Conservation (phyloP, 306 rosid species). For the Cicer chorassanicum region DNA sequence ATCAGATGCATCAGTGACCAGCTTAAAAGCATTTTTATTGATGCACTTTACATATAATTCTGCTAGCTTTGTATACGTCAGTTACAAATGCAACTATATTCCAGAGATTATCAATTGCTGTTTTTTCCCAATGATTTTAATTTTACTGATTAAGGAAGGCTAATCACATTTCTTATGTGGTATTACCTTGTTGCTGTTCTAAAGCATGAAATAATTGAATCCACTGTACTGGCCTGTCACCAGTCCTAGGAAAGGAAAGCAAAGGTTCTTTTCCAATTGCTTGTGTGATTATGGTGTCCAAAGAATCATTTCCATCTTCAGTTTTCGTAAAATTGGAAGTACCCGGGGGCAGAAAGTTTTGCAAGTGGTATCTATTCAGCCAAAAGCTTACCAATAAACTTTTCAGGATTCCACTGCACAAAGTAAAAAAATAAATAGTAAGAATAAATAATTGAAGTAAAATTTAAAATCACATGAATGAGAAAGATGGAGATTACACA, state of each 20-base stretch:
- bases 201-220: constrained; percentile 85
- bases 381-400: constrained; percentile 42
- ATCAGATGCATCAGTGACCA: constrained; percentile 28
- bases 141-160: constrained; percentile 23
- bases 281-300: constrained; percentile 74
- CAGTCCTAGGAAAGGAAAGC: constrained; percentile 71
- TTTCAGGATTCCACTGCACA: constrained; percentile 49
- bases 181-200: constrained; percentile 82
- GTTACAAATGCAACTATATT: constrained; percentile 28
- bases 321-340: constrained; percentile 68
- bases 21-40: constrained; percentile 32
- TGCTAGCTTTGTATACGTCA: constrained; percentile 14
- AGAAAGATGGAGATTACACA: constrained; percentile 1
- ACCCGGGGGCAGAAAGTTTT: constrained; percentile 61
- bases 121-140: not conserved
- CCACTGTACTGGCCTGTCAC: constrained; percentile 82
- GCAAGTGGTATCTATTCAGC: constrained; percentile 76
- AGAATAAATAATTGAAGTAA: constrained; percentile 31
- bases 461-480: constrained; percentile 15
- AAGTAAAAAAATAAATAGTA: constrained; percentile 24
- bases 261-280: constrained; percentile 79
- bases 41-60: constrained; percentile 28
- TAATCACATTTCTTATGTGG: constrained; percentile 16
- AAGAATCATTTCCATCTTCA: constrained; percentile 75
- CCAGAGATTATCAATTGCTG: not conserved